A percentile compares a stretch with the other conserved stretches of the same genome.
phyloP scores from a whole-genome alignment of 23 red algal species.

The Gracilariopsis chorda region DNA sequence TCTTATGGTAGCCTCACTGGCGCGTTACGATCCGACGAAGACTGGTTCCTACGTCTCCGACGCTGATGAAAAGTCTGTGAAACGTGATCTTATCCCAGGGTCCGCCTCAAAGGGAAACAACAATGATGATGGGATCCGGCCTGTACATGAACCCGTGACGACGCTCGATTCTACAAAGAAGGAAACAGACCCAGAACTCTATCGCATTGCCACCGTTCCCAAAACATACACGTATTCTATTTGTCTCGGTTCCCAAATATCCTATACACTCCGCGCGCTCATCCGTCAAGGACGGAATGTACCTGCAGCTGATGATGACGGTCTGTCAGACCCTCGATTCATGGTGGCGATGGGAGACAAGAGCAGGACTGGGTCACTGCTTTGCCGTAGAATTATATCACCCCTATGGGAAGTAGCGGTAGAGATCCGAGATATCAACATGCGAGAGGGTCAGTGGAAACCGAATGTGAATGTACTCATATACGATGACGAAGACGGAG shows the following conservation, averaged over 20 bases:
- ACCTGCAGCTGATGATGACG: slow-evolving; percentile 66
- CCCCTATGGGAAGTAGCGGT: slow-evolving; percentile 61
- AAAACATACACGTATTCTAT: slow-evolving; percentile 18
- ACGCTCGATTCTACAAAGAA: not conserved
- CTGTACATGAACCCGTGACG: not conserved
- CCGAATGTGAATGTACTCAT: slow-evolving; percentile 75
- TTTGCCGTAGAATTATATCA: slow-evolving; percentile 34
- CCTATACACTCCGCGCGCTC: slow-evolving; percentile 62
- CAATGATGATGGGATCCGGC: not conserved
- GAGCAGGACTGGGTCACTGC: not conserved
- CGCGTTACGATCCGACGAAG: slow-evolving; percentile 46
- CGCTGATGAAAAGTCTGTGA: slow-evolving; percentile 13
- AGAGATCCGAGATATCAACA: slow-evolving; percentile 24
- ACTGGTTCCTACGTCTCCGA: too few relatives aligned
- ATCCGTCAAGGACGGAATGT: slow-evolving; percentile 51
- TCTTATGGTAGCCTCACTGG: slow-evolving; percentile 11
- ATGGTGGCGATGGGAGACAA: slow-evolving; percentile 62
- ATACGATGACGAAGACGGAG: slow-evolving; percentile 55
- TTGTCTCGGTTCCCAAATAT: slow-evolving; percentile 6
- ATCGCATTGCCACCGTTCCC: not conserved
- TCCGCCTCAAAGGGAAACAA: not conserved
- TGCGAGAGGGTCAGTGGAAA: slow-evolving; percentile 53
- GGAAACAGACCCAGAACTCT: not conserved
- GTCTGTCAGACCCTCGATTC: slow-evolving; percentile 63
- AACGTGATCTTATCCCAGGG: too few relatives aligned